A percentile compares a stretch with the other conserved stretches of the same genome.
These are phyloP conservation scores for Lojkania enalia DNA, from an alignment of 2,329 filamentous ascomycete genomes.

Conservation along the genomic window DNA sequence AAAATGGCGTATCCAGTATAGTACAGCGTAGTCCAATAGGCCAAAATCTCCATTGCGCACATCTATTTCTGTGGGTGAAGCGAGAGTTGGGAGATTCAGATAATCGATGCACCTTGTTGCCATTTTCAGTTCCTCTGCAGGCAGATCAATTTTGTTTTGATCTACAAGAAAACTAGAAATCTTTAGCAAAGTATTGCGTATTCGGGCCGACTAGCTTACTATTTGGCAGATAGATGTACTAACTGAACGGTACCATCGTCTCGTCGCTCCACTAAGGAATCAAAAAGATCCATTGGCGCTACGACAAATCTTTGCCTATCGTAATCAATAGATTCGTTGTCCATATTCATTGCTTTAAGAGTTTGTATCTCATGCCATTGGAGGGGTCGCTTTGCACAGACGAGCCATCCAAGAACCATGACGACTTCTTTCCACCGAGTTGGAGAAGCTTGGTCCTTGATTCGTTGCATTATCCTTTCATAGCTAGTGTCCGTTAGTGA, in stretches of 20 bases:
- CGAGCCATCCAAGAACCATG: conserved; percentile 47
- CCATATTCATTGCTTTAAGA: conserved; percentile 38
- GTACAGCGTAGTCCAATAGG: conserved; percentile 15
- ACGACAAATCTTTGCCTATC: conserved; percentile 28
- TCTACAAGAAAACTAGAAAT: conserved; percentile 15
- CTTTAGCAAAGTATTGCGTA: neutral
- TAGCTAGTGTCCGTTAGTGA: conserved; percentile 13
- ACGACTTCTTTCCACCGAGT: conserved; percentile 21
- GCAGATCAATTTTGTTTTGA: conserved; percentile 5
- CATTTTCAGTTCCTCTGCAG: conserved; percentile 12
- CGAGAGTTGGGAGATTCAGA: conserved; percentile 15
- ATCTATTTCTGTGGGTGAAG: conserved; percentile 1
- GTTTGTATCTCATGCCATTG: conserved; percentile 50
- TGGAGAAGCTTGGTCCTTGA: conserved; percentile 2
- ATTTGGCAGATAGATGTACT: conserved; percentile 46
- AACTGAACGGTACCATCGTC: conserved; percentile 41
- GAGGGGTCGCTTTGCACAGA: conserved; percentile 46
- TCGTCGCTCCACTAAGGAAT: conserved; percentile 44
- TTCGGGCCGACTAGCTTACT: conserved; percentile 23
- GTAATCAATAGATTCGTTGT: conserved; percentile 30
- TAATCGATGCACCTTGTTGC: conserved; percentile 20
- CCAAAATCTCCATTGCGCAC: conserved; percentile 17
- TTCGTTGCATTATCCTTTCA: conserved; percentile 16
- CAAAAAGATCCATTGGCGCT: conserved; percentile 39
- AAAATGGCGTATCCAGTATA: conserved; percentile 15